Conservation (phyloP, 2,329 filamentous ascomycete species). For the Xylariaceae sp. region DNA sequence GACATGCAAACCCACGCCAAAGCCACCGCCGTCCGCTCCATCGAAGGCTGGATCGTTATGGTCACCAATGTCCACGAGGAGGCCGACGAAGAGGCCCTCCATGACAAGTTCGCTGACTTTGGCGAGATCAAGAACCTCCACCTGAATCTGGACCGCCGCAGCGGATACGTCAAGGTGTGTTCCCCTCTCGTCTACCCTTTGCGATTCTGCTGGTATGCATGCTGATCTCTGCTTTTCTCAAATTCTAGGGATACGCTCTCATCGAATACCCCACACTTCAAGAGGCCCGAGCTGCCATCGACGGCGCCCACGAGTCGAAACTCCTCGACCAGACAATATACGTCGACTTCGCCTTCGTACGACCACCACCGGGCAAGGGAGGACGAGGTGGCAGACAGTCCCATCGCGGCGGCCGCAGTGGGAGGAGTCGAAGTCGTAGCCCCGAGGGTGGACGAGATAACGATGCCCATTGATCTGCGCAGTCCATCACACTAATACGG, state of each 20-base stretch:
- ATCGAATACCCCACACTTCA: slow-evolving; percentile 79
- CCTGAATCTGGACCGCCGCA: slow-evolving; percentile 75
- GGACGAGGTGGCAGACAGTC: slow-evolving; percentile 39
- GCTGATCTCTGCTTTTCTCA: background rate
- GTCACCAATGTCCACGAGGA: slow-evolving; percentile 87
- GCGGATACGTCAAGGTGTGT: slow-evolving; percentile 78
- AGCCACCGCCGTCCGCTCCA: slow-evolving; percentile 77
- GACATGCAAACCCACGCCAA: slow-evolving; percentile 70
- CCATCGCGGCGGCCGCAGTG: slow-evolving; percentile 33
- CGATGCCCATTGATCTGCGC: slow-evolving; percentile 3
- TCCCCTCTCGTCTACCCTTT: background rate
- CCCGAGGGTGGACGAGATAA: slow-evolving; percentile 32
- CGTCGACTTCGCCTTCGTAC: slow-evolving; percentile 82
- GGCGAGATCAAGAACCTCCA: slow-evolving; percentile 87
- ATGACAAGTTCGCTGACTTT: slow-evolving; percentile 77
- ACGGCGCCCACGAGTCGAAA: slow-evolving; percentile 72
- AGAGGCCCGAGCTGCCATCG: slow-evolving; percentile 77
- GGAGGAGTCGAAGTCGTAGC: slow-evolving; percentile 47
- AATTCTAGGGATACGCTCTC: slow-evolving; percentile 68
- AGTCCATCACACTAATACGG: too few relatives aligned
- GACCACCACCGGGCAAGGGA: slow-evolving; percentile 65
- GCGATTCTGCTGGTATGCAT: background rate
- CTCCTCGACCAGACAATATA: slow-evolving; percentile 75
- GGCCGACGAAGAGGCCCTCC: slow-evolving; percentile 76
- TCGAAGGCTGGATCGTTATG: slow-evolving; percentile 86